These are phyloP conservation scores for Leishmania major DNA, from an alignment of 208 protist species.

Conservation along the genomic window DNA sequence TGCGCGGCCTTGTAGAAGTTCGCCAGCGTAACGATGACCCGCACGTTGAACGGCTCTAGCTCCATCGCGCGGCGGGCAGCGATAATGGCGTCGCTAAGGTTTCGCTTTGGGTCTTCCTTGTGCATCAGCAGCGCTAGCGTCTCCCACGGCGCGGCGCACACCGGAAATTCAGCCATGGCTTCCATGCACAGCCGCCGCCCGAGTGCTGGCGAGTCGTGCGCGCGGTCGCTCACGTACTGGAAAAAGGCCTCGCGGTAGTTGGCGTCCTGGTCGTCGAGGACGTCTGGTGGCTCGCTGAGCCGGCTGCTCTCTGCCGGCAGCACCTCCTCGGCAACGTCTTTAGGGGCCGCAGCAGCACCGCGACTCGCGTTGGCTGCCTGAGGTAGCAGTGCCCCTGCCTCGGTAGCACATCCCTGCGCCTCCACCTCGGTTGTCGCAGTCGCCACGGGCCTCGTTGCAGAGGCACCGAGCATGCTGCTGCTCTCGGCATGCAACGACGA, in stretches of 20 bases:
- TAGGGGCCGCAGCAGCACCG: background rate
- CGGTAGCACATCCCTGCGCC: slow-evolving; percentile 2
- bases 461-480: background rate
- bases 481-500: background rate
- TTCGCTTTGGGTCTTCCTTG: slow-evolving; percentile 53
- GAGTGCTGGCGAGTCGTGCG: slow-evolving; percentile 37
- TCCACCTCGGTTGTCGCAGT: background rate
- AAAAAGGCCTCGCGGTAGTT: slow-evolving; percentile 62
- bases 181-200: slow-evolving; percentile 63
- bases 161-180: slow-evolving; percentile 74
- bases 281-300: slow-evolving; percentile 13
- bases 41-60: slow-evolving; percentile 61
- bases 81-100: slow-evolving; percentile 59
- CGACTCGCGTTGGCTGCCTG: background rate
- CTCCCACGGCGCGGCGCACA: slow-evolving; percentile 61
- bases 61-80: slow-evolving; percentile 66
- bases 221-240: slow-evolving; percentile 67
- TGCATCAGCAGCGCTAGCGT: slow-evolving; percentile 68
- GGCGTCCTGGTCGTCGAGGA: slow-evolving; percentile 54
- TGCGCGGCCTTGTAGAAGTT: slow-evolving; percentile 76
- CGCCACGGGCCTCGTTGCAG: background rate
- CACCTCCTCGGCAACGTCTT: background rate
- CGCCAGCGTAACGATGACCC: slow-evolving; percentile 57
- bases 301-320: background rate
- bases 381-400: background rate